Percentiles rank a stretch among this genome's conserved stretches.
Conservation (phyloP, 108 stramenopile genomes). For the Cyclotella atomus region DNA sequence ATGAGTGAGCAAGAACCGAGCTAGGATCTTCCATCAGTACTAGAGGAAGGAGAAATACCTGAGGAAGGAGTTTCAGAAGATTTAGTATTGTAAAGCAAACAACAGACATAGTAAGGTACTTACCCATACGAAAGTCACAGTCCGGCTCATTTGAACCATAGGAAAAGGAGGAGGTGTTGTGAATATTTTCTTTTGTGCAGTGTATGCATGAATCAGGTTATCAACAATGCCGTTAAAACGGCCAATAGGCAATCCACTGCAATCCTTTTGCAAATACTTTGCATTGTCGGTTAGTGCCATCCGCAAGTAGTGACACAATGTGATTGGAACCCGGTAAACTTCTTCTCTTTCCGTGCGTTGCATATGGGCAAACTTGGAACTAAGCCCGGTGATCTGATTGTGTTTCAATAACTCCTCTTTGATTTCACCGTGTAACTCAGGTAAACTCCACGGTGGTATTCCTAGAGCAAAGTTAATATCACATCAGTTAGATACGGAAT, state of each 20-base stretch:
- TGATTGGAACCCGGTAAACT: constrained; percentile 17
- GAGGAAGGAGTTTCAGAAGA: neutral
- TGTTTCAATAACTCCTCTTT: constrained; percentile 4
- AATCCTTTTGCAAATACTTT: neutral
- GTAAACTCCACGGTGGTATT: constrained; percentile 7
- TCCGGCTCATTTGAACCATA: constrained; percentile 19
- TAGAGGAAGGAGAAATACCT: constrained; percentile 11
- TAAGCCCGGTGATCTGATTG: constrained; percentile 17
- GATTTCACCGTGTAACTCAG: constrained; percentile 22
- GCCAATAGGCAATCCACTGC: neutral
- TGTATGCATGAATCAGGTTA: constrained; percentile 5
- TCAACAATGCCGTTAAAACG: constrained; percentile 8
- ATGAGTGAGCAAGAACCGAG: constrained; percentile 1
- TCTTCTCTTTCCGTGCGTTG: constrained; percentile 23
- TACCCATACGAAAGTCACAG: constrained; percentile 18
- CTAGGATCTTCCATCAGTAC: neutral
- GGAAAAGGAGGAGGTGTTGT: constrained; percentile 10
- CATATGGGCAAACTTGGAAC: constrained; percentile 9
- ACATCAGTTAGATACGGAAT: neutral
- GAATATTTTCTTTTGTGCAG: constrained; percentile 7
- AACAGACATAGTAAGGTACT: too few relatives aligned
- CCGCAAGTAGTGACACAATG: constrained; percentile 15
- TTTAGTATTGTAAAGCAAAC: too few relatives aligned
- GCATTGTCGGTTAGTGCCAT: constrained; percentile 2
- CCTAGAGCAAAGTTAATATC: neutral